Evolutionary conservation across 257 asterid species (phyloP).

Genomic region (Cynanchum wilfordii): DNA sequence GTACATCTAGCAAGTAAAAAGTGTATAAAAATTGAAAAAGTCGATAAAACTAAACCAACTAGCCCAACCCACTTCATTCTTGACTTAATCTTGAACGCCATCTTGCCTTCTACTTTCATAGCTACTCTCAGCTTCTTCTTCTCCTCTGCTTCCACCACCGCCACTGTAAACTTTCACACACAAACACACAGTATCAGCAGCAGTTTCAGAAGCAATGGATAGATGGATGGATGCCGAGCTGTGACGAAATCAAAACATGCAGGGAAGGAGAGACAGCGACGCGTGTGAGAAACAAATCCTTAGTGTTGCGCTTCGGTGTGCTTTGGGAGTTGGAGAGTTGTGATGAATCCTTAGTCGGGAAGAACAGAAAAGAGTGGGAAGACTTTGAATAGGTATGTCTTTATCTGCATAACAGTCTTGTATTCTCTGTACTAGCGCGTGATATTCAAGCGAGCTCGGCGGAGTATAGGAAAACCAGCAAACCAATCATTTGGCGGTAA

Average conservation of each 20-base stretch:
- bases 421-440: constrained; percentile 8
- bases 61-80: constrained; percentile 74
- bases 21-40: constrained; percentile 74
- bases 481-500: not conserved
- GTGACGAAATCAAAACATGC: not conserved
- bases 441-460: not conserved
- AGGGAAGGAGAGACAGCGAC: constrained; percentile 3
- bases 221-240: not conserved
- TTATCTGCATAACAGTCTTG: not conserved
- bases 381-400: not conserved
- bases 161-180: not conserved
- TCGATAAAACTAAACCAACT: constrained; percentile 70
- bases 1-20: constrained; percentile 84
- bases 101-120: constrained; percentile 51
- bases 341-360: not conserved
- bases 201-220: not conserved
- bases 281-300: not conserved
- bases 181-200: not conserved
- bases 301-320: not conserved
- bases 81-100: constrained; percentile 66
- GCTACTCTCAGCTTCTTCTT: constrained; percentile 53
- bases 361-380: constrained; percentile 7
- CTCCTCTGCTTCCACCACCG: too few species aligned
- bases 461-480: not conserved
- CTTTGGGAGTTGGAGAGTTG: not conserved